Conservation (phyloP, 768 basidiomycete genomes). For the Amanita molliuscula region DNA sequence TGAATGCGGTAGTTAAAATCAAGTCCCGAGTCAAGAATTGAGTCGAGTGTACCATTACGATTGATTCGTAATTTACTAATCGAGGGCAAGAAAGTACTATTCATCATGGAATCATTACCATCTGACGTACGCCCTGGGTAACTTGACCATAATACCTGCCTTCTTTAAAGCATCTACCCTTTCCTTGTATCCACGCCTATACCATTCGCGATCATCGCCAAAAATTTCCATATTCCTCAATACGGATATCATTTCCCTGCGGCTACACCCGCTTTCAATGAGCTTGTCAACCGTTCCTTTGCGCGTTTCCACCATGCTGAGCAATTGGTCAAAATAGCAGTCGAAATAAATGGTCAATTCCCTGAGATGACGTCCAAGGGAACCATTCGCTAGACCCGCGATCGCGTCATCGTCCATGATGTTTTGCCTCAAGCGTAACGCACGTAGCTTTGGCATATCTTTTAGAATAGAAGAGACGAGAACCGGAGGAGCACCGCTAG, state of each 20-base stretch:
- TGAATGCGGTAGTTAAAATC: too few species aligned
- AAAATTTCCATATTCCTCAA: neutral
- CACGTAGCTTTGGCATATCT: neutral
- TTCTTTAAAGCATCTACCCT: neutral
- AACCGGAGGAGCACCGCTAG: neutral
- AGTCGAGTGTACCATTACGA: neutral
- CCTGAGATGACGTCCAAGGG: neutral
- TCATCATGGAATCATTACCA: too few species aligned
- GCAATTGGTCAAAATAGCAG: neutral
- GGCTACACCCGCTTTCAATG: neutral
- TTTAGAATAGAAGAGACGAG: neutral
- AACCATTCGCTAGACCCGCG: neutral
- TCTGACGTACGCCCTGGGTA: too few species aligned
- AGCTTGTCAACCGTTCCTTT: neutral
- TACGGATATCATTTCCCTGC: neutral
- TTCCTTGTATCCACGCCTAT: neutral
- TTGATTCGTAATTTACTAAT: too few species aligned
- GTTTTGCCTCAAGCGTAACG: neutral
- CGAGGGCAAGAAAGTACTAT: too few species aligned
- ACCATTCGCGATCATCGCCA: too few species aligned
- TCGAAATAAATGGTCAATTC: neutral
- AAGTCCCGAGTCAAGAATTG: too few species aligned
- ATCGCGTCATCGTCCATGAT: neutral
- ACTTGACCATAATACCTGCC: neutral
- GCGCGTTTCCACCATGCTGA: neutral